A percentile compares a stretch with the other conserved stretches of the same genome.
Conservation (phyloP, 768 basidiomycete genomes). For the Rhodotorula paludigena region DNA sequence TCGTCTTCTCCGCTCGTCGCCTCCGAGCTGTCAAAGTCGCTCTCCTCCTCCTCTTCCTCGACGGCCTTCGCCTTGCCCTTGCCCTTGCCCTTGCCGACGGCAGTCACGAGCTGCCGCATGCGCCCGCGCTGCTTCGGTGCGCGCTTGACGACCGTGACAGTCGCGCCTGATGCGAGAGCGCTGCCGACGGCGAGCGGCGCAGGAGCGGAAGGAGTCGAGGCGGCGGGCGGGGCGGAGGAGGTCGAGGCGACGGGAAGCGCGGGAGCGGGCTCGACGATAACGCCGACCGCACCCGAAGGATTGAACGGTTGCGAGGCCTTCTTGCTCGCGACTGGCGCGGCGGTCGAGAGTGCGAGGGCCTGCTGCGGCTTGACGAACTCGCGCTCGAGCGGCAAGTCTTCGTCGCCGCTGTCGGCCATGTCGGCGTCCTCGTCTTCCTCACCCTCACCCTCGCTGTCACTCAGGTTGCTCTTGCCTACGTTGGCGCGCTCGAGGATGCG, state of each 20-base stretch:
- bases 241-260: constrained; percentile 29
- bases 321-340: constrained; percentile 5
- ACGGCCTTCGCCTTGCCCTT: constrained; percentile 38
- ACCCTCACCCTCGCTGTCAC: constrained; percentile 22
- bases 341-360: constrained; percentile 16
- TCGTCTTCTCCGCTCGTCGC: constrained; percentile 35
- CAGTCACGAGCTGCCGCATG: constrained; percentile 41
- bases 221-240: background rate
- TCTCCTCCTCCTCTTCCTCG: constrained; percentile 37
- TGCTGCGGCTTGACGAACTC: constrained; percentile 24
- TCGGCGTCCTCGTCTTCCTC: constrained; percentile 58
- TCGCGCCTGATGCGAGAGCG: constrained; percentile 52
- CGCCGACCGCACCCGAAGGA: constrained; percentile 33
- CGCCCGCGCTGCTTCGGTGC: constrained; percentile 33
- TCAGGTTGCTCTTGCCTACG: constrained; percentile 38
- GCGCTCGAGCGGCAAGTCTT: constrained; percentile 5
- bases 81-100: constrained; percentile 37
- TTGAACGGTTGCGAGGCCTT: constrained; percentile 23
- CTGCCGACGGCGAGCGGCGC: constrained; percentile 21
- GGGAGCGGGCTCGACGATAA: constrained; percentile 47
- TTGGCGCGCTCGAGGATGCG: constrained; percentile 38
- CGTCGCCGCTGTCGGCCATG: constrained; percentile 58
- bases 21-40: constrained; percentile 39
- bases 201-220: background rate
- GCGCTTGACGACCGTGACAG: constrained; percentile 52